Base-by-base conservation (phyloP, 2,329 filamentous ascomycete genomes). In the Herpotrichia juniperi region DNA sequence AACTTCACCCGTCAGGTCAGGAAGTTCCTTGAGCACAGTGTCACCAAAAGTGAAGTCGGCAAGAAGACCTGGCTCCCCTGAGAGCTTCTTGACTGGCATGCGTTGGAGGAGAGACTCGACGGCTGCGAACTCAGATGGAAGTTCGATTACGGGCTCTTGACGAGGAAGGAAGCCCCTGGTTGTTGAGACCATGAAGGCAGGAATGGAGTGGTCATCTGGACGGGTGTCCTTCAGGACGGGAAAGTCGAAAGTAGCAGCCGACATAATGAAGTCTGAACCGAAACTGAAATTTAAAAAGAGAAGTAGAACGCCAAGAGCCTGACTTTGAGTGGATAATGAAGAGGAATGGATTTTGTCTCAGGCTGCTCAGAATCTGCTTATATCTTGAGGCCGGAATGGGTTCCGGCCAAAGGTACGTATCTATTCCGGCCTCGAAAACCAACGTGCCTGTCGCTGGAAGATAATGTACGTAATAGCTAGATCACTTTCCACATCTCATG, bases 141-240 rank as follows among this genome's bases (percentile, higher is more conserved):
- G 83, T 9, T 79, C 72, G 43, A 73, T 64, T 24, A 77, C 56
- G 42, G 77, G 78, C 17, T 78, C 71, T 44, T 75, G 69, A 12
- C 89, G 83, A 11, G 89, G 89, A 28, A 93, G 80, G 72, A 92
- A 93, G 46, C 89, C 89, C 51, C 88, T 81, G 3, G 84, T 83
- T 19, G 85, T 90, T 39, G 88, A 91, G 32, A 92, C 88, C 85
- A 91, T 90, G 78, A 93, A 93, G 62, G 88, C 85, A 5, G 87
- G 87, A 24, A 90, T 78, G 37, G 84, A 81, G 49, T 69, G 81
- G 72, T 90, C 85, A 53, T 85, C 73, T 1, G 86, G 84, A 68
- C 75, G 79, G 52, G 85, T 82, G 75, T 89, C 87, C 50, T 80
- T 76, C 37, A 90, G 79, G 74, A 90, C 83, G 48, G 80, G 75